Evolutionary conservation across 768 basidiomycete species (phyloP).

Genomic region (Panaeolus papilionaceus): DNA sequence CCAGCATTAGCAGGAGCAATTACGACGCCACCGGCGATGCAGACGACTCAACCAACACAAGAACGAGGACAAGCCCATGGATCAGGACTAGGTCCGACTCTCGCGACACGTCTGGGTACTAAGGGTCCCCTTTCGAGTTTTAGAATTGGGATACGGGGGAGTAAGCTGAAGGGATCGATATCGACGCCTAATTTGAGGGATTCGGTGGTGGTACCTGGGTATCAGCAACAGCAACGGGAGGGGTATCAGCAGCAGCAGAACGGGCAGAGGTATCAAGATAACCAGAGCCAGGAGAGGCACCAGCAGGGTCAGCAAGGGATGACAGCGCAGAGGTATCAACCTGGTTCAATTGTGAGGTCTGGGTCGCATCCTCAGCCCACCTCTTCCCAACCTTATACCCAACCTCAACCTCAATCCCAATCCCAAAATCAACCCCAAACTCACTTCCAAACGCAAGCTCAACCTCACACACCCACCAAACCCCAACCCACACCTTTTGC

Average conservation of each 20-base stretch:
- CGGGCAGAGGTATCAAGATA: not conserved
- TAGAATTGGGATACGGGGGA: conserved; percentile 23
- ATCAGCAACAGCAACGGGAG: too few relatives aligned
- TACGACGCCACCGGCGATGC: too few relatives aligned
- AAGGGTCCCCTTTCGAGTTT: conserved; percentile 12
- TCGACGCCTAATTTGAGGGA: conserved; percentile 71
- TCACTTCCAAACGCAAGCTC: not conserved
- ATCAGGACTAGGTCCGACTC: not conserved
- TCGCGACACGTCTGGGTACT: not conserved
- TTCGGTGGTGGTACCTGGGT: not conserved
- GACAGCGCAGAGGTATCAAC: not conserved
- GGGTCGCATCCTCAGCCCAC: conserved; percentile 10
- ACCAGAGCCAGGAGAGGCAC: too few relatives aligned
- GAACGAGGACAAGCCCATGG: not conserved
- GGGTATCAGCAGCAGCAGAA: not conserved
- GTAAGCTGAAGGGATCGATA: conserved; percentile 55
- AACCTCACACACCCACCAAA: not conserved
- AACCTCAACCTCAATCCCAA: not conserved
- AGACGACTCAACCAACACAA: too few relatives aligned
- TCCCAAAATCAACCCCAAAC: conserved; percentile 8
- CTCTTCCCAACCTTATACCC: not conserved
- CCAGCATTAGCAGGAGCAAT: too few relatives aligned
- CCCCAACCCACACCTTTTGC: conserved; percentile 24
- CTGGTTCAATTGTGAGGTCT: not conserved
- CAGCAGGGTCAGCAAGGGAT: not conserved